These are phyloP conservation scores for Lachnellula subtilissima DNA, from an alignment of 2,329 filamentous ascomycete genomes.

Conservation along the genomic window DNA sequence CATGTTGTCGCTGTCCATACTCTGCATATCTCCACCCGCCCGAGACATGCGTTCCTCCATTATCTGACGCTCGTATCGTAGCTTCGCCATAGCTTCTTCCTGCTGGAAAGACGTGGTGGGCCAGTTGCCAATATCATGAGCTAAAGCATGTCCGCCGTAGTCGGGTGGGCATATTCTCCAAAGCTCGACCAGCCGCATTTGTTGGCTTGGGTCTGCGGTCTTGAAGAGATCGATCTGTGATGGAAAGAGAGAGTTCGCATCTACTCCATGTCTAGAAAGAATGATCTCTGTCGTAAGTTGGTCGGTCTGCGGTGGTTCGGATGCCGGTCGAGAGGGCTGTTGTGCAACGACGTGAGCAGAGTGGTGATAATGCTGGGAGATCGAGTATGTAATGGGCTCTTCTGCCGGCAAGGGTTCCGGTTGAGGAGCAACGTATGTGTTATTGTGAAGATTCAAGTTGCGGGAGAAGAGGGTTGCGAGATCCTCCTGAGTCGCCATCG, in stretches of 20 bases:
- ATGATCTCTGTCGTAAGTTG: slow-evolving; percentile 51
- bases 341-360: slow-evolving; percentile 60
- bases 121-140: slow-evolving; percentile 54
- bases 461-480: slow-evolving; percentile 74
- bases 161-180: slow-evolving; percentile 77
- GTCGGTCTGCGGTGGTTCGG: slow-evolving; percentile 46
- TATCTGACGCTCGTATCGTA: slow-evolving; percentile 53
- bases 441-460: slow-evolving; percentile 59
- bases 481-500: slow-evolving; percentile 65
- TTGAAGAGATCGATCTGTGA: slow-evolving; percentile 76
- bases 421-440: slow-evolving; percentile 24
- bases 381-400: slow-evolving; percentile 61
- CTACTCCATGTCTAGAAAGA: slow-evolving; percentile 62
- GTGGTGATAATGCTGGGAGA: slow-evolving; percentile 80
- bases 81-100: slow-evolving; percentile 50
- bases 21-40: slow-evolving; percentile 34
- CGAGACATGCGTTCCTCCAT: slow-evolving; percentile 37
- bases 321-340: slow-evolving; percentile 43
- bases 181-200: slow-evolving; percentile 70
- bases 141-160: slow-evolving; percentile 49
- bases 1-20: slow-evolving; percentile 43
- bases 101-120: slow-evolving; percentile 49
- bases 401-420: slow-evolving; percentile 31
- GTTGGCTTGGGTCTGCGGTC: slow-evolving; percentile 67
- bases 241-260: slow-evolving; percentile 63